A percentile compares a stretch with the other conserved stretches of the same genome.
phyloP scores from a whole-genome alignment of 1,139 yeast genomes.

The Sporopachydermia cereana region DNA sequence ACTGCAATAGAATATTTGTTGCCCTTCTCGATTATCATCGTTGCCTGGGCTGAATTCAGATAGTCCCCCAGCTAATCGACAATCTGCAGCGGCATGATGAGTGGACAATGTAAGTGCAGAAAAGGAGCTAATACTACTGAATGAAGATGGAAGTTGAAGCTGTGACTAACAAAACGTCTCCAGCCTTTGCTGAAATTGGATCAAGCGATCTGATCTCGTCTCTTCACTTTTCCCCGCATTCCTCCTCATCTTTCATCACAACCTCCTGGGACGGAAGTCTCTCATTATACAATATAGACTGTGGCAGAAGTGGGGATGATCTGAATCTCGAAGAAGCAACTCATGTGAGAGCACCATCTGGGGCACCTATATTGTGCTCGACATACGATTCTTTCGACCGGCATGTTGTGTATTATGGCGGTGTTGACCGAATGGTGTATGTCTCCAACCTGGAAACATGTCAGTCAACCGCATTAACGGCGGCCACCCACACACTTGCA shows the following conservation, averaged over 20 bases:
- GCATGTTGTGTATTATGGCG: constrained; percentile 18
- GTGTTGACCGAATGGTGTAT: constrained; percentile 19
- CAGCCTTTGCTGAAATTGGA: constrained; percentile 9
- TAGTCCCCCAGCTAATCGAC: no score
- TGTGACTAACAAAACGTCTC: background rate
- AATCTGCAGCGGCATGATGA: no score
- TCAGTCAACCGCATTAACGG: constrained; percentile 9
- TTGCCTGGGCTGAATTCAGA: no score
- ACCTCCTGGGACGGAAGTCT: constrained; percentile 27
- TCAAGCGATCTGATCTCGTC: constrained; percentile 22
- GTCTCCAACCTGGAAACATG: constrained; percentile 19
- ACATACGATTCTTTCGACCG: constrained; percentile 19
- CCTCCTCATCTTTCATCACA: constrained; percentile 16
- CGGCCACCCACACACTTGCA: constrained; percentile 22
- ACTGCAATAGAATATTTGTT: no score
- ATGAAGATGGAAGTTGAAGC: no score
- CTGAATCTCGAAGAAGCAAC: constrained; percentile 10
- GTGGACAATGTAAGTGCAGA: no score
- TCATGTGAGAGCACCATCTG: constrained; percentile 14
- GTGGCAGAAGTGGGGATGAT: no score
- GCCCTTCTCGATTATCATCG: no score
- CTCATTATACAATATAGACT: constrained; percentile 19
- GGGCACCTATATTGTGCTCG: constrained; percentile 22
- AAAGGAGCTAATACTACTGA: no score
- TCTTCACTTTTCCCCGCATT: constrained; percentile 18